Evolutionary conservation across 129 eudicot genomes (phyloP), one percentile per base, ranked within the genome.

Genomic region (Flaveria ramosissima): DNA sequence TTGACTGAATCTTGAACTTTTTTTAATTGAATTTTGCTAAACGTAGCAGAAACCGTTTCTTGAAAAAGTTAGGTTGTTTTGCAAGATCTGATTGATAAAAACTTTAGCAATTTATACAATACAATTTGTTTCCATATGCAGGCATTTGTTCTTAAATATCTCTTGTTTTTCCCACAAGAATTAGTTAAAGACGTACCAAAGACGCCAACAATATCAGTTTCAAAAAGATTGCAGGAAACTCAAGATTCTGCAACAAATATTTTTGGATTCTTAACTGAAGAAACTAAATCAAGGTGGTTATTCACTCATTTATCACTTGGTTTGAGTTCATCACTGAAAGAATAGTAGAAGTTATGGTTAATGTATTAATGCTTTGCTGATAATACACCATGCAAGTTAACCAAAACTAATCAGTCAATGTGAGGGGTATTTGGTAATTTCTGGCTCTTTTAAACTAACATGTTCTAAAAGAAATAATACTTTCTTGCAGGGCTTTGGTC

Each of bases 71-170:
- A n/a, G n/a, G n/a, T n/a, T n/a, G n/a, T n/a, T n/a, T n/a, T 30
- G 30, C 13, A 46, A 78, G 7, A 70, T 60, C 55, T 26, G 52
- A 53, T 80, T 36, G 16, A 9, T 53, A 21, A 53, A 32, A 64
- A 24, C 19, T 63, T 51, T 53, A 57, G 65, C 72, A 45, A 59
- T 42, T 56, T 55, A 36, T 70, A 73, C n/a, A n/a, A n/a, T n/a
- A n/a, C 62, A 50, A 20, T 59, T 20, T 59, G 41, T 75, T 78
- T 71, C 56, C 17, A 76, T 77, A 27, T 86, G 88, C 91, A 93
- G 98, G 98, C 97, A 74, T 90, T 93, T 85, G 96, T 93, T 80
- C 98, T 93, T 79, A 93, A 90, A 72, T 83, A 87, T 70, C 97
- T 93, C 69, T 71, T 93, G 32, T 93, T 93, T 73, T 67, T 64